Percentiles rank a stretch among this genome's conserved stretches.
Evolutionary conservation across 1,284 basidiomycete genomes (phyloP).

Genomic region (Kwoniella shivajii): DNA sequence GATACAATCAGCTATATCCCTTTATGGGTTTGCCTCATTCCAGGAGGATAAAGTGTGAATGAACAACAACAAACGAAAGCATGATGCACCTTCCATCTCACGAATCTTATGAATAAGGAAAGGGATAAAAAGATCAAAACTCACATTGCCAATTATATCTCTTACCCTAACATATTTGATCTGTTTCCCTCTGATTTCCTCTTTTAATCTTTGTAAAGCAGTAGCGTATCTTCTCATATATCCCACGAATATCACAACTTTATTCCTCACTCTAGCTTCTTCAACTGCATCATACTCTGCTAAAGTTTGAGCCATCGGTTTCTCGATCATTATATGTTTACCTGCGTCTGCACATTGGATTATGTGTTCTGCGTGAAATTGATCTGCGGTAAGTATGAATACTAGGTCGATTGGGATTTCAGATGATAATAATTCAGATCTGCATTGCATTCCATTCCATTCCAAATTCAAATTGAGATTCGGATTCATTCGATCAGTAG

Average conservation of each 20-base stretch:
- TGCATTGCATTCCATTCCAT: slow-evolving; percentile 19
- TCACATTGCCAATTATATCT: slow-evolving; percentile 55
- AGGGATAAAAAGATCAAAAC: slow-evolving; percentile 12
- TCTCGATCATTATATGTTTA: slow-evolving; percentile 51
- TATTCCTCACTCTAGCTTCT: slow-evolving; percentile 34
- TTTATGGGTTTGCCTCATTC: neutral
- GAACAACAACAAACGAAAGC: neutral
- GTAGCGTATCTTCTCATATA: slow-evolving; percentile 55
- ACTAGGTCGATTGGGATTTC: slow-evolving; percentile 27
- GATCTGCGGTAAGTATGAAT: slow-evolving; percentile 26
- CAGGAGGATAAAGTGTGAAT: neutral
- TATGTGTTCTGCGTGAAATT: slow-evolving; percentile 26
- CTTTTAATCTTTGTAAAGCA: slow-evolving; percentile 49
- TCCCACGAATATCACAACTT: slow-evolving; percentile 48
- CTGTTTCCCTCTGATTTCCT: slow-evolving; percentile 41
- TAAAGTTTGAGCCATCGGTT: slow-evolving; percentile 47
- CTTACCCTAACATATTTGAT: slow-evolving; percentile 51
- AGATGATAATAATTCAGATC: slow-evolving; percentile 24
- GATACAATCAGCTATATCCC: neutral
- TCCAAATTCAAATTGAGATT: slow-evolving; percentile 23
- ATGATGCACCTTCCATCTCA: no score
- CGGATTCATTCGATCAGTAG: slow-evolving; percentile 19
- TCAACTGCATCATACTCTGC: slow-evolving; percentile 43
- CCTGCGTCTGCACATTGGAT: slow-evolving; percentile 32
- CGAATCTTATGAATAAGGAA: no score